Evolutionary conservation across 129 eudicot species (phyloP).

Genomic region (Flaveria sonorensis): DNA sequence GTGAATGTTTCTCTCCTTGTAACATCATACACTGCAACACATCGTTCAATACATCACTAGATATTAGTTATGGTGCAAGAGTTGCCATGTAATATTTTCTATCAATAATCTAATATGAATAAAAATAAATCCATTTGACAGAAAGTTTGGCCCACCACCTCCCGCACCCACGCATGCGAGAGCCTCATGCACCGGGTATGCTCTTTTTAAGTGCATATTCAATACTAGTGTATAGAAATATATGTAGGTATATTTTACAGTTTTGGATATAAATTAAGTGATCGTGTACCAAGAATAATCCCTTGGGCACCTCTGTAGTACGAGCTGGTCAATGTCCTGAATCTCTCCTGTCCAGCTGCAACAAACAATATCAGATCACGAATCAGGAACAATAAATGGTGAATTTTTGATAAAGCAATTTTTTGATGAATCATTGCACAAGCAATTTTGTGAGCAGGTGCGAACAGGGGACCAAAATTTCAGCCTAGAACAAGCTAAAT

Average conservation of each 20-base stretch:
- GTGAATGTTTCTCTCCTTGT: slow-evolving; percentile 89
- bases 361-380: slow-evolving; percentile 21
- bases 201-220: too few species aligned
- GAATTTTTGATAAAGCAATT: neutral
- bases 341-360: slow-evolving; percentile 91
- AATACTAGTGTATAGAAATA: neutral
- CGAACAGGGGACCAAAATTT: neutral
- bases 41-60: slow-evolving; percentile 18
- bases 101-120: neutral
- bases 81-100: neutral
- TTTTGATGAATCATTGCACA: neutral
- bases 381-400: slow-evolving; percentile 11
- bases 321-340: slow-evolving; percentile 84
- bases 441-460: neutral
- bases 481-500: neutral
- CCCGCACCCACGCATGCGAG: too few species aligned
- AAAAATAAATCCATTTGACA: neutral
- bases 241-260: neutral
- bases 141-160: too few species aligned
- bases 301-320: slow-evolving; percentile 89
- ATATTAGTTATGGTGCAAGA: slow-evolving; percentile 6
- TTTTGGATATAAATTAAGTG: neutral
- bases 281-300: slow-evolving; percentile 59
- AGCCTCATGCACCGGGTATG: too few species aligned
- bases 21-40: slow-evolving; percentile 74